Evolutionary conservation across 129 eudicot genomes (phyloP), one percentile per base, ranked within the genome.

Genomic region (Artemisia annua): DNA sequence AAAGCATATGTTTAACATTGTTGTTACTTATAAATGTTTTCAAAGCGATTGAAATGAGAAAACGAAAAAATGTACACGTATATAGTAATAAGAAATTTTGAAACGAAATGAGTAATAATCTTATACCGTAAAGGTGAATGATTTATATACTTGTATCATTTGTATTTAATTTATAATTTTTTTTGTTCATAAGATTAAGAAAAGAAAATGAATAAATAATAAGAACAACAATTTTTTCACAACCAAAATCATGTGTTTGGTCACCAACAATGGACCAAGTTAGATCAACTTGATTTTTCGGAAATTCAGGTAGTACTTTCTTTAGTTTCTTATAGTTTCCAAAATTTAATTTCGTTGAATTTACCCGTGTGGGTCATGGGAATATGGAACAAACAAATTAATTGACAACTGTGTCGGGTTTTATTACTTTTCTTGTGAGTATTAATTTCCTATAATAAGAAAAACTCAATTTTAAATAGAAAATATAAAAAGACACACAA

Each of bases 201-300:
- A 39, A 35, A 35, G 43, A 35, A 20, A 24, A 20, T 4, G 11
- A 11, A 11, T 12, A 60, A 13, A 20, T 32, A 32, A 63, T n/a
- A 15, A 13, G 5, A 70, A n/a, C 32, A 19, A 12, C 39, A 17
- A 70, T 3, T 55, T 19, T 55, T 39, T 1, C 43, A 71, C 20
- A 57, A 20, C 22, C 39, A 16, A 49, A 63, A 18, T 19, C 78
- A 73, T 30, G 53, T 63, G 70, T 63, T 73, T 63, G 78, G 32
- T 73, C 70, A 62, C 50, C 71, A 50, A 63, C 30, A 50, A 28
- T 12, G 52, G 52, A 51, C 70, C 35, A 73, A 62, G 35, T 16
- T 63, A 2, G 9, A 39, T 39, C 43, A 28, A 32, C 22, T 17
- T 63, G 48, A 59, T 50, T 20, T 43, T 14, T 7, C 20, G 57